Evolutionary conservation across 805 yeast species (phyloP).

Genomic region (Brettanomyces anomalus): DNA sequence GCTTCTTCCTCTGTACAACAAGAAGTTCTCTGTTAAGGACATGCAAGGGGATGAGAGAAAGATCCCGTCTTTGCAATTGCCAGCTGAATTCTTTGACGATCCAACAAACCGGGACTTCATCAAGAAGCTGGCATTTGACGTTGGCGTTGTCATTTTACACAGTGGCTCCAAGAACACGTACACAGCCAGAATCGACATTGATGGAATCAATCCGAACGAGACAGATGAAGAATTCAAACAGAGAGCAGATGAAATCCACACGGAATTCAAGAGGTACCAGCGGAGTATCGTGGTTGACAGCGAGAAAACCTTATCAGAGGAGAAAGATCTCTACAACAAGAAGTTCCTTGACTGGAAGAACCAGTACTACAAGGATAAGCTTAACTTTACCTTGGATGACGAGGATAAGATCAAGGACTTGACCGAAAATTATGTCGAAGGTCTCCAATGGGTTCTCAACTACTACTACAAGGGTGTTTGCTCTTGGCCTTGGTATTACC

Average conservation of each 20-base stretch:
- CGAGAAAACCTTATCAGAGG: conserved; percentile 40
- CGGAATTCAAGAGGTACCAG: conserved; percentile 54
- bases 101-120: conserved; percentile 49
- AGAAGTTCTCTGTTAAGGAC: conserved; percentile 25
- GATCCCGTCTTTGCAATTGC: conserved; percentile 38
- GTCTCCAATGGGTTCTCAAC: conserved; percentile 92
- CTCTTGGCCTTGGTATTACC: conserved; percentile 94
- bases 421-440: conserved; percentile 80
- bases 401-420: conserved; percentile 50
- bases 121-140: conserved; percentile 54
- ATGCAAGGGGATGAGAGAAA: conserved; percentile 28
- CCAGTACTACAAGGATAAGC: conserved; percentile 73
- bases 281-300: conserved; percentile 55
- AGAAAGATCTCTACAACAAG: conserved; percentile 56
- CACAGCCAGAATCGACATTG: conserved; percentile 57
- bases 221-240: conserved; percentile 54
- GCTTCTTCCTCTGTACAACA: conserved; percentile 26
- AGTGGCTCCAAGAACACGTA: conserved; percentile 48
- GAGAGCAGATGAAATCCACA: conserved; percentile 43
- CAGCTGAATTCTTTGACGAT: conserved; percentile 34
- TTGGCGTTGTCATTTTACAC: conserved; percentile 59
- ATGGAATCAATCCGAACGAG: conserved; percentile 63
- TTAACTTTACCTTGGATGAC: conserved; percentile 58
- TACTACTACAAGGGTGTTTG: conserved; percentile 87
- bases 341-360: conserved; percentile 81